Base-by-base conservation (phyloP, 306 rosid genomes). In the Quercus cerris region DNA sequence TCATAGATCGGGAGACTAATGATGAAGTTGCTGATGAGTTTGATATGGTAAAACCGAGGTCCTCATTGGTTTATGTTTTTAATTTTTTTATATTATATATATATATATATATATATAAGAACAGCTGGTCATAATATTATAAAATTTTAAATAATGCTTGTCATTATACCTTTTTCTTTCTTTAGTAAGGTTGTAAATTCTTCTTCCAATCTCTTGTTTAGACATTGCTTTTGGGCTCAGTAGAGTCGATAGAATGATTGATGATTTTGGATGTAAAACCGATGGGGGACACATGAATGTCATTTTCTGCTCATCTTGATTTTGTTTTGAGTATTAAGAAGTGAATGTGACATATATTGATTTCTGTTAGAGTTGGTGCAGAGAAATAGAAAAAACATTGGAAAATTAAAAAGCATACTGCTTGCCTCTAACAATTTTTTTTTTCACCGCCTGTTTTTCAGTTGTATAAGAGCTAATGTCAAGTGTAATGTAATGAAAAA, bases 31-130 rank as follows among this genome's bases (percentile, higher is more conserved):
- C 5, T 58, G 14, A 12, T 1, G 77, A 22, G 46, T 71, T 33
- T 49, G 73, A 41, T 25, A 75, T 70, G 84, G 84, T 81, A 75
- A 81, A 69, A 25, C 58, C 20, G 14, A 66, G 59, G 79, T 54
- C 41, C 56, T 13, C 73, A 12, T 13, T 38, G 33, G 57, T 71
- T 49, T 27, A 2, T 70, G 5, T 19, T 56, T 38, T 75, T 23
- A 23, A 23, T 38, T 38, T 38, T 1, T 38, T 5, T 35, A 33
- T 33, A 0, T 38, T 38, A 35, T 38, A 38, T 38, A 1, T 7
- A 6, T 35, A 35, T 35, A 1, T 38, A 38, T 38, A 38, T 38
- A 38, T 38, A n/a, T 41, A 1, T 38, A 28, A 4, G 19, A 22
- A 38, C 57, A 15, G 57, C 71, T 46, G 7, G 38, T 68, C 19